These are phyloP conservation scores for Podospora sp. DNA, from an alignment of 495 filamentous ascomycete species.

Conservation along the genomic window DNA sequence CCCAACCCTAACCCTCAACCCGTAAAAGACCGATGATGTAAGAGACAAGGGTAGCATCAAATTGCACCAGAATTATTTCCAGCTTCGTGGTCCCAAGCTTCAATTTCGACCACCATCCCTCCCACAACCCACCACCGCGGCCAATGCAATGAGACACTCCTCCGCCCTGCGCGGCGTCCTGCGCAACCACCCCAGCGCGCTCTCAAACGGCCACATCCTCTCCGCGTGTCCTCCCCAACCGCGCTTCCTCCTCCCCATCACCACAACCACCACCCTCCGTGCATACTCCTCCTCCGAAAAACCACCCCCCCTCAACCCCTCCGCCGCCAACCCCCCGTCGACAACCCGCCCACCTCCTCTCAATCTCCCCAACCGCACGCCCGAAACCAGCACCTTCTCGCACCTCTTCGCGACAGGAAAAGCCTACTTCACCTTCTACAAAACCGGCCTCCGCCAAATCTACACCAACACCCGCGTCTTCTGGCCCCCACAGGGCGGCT, in stretches of 20 bases:
- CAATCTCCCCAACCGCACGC: constrained; percentile 47
- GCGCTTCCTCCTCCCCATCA: not conserved
- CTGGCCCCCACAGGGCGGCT: constrained; percentile 10
- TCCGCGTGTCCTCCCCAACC: not conserved
- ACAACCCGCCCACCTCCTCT: constrained; percentile 63
- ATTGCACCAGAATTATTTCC: not conserved
- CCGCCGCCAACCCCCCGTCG: constrained; percentile 58
- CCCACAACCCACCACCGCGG: not conserved
- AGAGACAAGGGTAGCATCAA: not conserved
- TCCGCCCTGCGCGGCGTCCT: constrained; percentile 6
- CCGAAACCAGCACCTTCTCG: constrained; percentile 39
- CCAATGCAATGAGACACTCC: constrained; percentile 22
- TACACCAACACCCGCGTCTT: constrained; percentile 50
- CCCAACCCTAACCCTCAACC: not conserved
- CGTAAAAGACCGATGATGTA: not conserved
- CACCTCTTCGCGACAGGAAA: constrained; percentile 57
- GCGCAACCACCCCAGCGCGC: not conserved
- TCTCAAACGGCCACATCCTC: not conserved
- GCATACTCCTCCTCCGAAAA: not conserved
- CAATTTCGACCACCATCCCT: not conserved
- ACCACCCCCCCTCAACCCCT: constrained; percentile 41
- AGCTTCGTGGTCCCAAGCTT: not conserved
- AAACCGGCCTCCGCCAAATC: constrained; percentile 74
- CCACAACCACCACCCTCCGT: not conserved
- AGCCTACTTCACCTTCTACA: constrained; percentile 79